phyloP scores from a whole-genome alignment of 2,329 filamentous ascomycete species.

The Paraphoma sp. region DNA sequence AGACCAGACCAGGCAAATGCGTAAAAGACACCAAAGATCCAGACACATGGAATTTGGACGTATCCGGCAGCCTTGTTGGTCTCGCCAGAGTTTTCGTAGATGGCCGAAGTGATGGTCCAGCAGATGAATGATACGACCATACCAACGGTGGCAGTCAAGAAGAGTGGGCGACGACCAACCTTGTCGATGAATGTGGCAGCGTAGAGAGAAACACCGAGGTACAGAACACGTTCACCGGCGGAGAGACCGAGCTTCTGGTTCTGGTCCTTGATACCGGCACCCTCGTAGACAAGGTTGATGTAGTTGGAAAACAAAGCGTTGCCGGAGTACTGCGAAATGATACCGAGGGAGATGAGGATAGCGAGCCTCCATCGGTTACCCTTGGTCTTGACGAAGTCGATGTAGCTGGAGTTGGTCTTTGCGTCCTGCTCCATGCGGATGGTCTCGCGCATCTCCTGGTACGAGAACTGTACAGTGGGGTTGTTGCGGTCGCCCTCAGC shows the following conservation, averaged over 20 bases:
- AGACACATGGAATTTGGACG: conserved; percentile 59
- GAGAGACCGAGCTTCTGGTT: conserved; percentile 39
- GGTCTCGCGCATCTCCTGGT: conserved; percentile 70
- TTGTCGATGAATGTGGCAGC: conserved; percentile 64
- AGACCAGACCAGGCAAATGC: conserved; percentile 65
- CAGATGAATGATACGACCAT: conserved; percentile 45
- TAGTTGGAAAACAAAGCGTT: conserved; percentile 73
- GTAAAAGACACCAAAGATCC: conserved; percentile 60
- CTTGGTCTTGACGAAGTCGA: conserved; percentile 67
- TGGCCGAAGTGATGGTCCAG: conserved; percentile 45
- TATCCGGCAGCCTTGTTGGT: conserved; percentile 47
- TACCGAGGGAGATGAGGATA: conserved; percentile 67
- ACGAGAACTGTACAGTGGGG: conserved; percentile 69
- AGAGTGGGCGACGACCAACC: conserved; percentile 63
- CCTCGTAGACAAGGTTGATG: conserved; percentile 66
- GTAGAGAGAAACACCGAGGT: conserved; percentile 63
- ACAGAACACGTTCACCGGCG: conserved; percentile 64
- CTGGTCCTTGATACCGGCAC: conserved; percentile 63
- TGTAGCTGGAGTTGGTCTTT: conserved; percentile 59
- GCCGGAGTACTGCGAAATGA: conserved; percentile 73
- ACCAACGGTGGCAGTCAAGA: conserved; percentile 53
- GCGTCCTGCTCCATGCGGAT: conserved; percentile 63
- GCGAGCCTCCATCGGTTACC: conserved; percentile 71
- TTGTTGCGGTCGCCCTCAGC: conserved; percentile 66
- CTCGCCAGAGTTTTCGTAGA: conserved; percentile 37